These are phyloP conservation scores for Pavlovales sp. DNA, from an alignment of 208 protist species.

Conservation along the genomic window DNA sequence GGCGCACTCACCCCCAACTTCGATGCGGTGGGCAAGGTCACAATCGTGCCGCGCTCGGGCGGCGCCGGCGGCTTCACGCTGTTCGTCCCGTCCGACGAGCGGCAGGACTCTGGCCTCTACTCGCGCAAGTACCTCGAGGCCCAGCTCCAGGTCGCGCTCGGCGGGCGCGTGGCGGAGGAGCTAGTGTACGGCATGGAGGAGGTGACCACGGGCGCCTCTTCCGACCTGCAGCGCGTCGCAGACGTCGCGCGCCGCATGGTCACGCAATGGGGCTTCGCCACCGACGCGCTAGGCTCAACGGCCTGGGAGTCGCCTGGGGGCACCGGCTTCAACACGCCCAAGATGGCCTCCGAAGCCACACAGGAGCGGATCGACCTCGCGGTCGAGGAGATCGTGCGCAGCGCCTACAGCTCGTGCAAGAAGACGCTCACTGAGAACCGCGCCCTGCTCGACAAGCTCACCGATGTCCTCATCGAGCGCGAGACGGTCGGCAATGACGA, in stretches of 20 bases:
- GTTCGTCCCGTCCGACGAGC: slow-evolving; percentile 57
- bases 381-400: neutral
- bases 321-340: neutral
- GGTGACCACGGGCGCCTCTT: slow-evolving; percentile 71
- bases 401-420: neutral
- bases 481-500: slow-evolving; percentile 31
- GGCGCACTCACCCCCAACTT: slow-evolving; percentile 33
- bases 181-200: slow-evolving; percentile 80
- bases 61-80: slow-evolving; percentile 57
- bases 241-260: slow-evolving; percentile 11
- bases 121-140: slow-evolving; percentile 59
- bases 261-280: slow-evolving; percentile 32
- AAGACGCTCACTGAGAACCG: slow-evolving; percentile 14
- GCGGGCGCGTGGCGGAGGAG: slow-evolving; percentile 88
- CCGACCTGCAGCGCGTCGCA: slow-evolving; percentile 7
- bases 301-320: slow-evolving; percentile 41
- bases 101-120: slow-evolving; percentile 50
- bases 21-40: slow-evolving; percentile 54
- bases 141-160: slow-evolving; percentile 81
- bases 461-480: neutral
- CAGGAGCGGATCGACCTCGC: slow-evolving; percentile 8
- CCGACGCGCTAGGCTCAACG: slow-evolving; percentile 12
- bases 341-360: neutral
- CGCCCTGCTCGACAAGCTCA: neutral
- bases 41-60: slow-evolving; percentile 60